Percentiles rank a stretch among this genome's conserved stretches.
Conservation (phyloP, 495 filamentous ascomycete species). For the Aspergillus mulundensis region DNA sequence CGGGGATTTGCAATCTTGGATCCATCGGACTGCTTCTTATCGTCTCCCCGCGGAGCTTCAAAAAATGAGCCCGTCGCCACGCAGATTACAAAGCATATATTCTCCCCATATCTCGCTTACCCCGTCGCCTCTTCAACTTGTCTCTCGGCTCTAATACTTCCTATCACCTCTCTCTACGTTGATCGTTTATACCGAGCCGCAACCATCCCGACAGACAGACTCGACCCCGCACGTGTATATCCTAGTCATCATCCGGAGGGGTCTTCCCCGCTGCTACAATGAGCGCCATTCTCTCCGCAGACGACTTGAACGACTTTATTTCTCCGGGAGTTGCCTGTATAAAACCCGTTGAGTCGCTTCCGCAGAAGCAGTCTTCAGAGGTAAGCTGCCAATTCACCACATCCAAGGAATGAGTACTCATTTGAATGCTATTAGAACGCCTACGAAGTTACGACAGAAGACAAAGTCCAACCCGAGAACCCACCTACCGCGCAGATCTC, state of each 20-base stretch:
- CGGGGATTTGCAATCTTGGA: not conserved
- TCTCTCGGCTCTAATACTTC: not conserved
- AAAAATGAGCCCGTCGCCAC: conserved; percentile 6
- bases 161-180: not conserved
- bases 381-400: conserved; percentile 22
- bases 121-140: not conserved
- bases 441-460: conserved; percentile 90
- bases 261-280: conserved; percentile 47
- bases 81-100: conserved; percentile 6
- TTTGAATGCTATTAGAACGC: conserved; percentile 47
- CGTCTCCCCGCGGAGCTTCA: conserved; percentile 6
- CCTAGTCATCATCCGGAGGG: not conserved
- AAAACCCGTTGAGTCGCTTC: conserved; percentile 91
- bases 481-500: conserved; percentile 80
- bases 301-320: conserved; percentile 98
- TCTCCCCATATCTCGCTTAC: not conserved
- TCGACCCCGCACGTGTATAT: not conserved
- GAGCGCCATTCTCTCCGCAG: conserved; percentile 93
- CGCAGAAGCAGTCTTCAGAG: conserved; percentile 44
- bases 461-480: conserved; percentile 58
- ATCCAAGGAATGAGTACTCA: conserved; percentile 19
- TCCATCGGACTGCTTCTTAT: not conserved
- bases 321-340: conserved; percentile 96
- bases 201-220: not conserved
- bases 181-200: not conserved